Percentiles rank a stretch among this genome's conserved stretches.
Evolutionary conservation across 108 stramenopile species (phyloP).

Genomic region (Poteriospumella lacustris): DNA sequence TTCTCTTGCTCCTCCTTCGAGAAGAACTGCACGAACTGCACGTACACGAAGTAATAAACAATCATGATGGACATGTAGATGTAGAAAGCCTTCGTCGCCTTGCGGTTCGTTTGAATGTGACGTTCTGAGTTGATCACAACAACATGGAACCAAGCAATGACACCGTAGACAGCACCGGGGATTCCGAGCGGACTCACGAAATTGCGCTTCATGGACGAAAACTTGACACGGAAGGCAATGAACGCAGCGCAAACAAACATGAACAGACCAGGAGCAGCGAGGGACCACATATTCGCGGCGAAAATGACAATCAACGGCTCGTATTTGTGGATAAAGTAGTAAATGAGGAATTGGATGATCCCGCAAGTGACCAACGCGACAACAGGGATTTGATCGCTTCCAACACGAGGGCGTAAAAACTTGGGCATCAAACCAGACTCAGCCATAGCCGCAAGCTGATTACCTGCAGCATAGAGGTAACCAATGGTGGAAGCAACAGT

Average conservation of each 20-base stretch:
- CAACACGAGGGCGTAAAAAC: background rate
- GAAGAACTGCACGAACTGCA: too few species aligned
- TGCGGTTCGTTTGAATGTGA: too few species aligned
- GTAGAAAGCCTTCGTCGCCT: too few species aligned
- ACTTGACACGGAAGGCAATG: background rate
- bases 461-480: background rate
- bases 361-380: background rate
- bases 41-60: too few species aligned
- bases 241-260: background rate
- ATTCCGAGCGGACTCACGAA: background rate
- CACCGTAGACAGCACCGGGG: background rate
- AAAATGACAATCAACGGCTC: too few species aligned
- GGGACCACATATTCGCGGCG: background rate
- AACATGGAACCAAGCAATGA: too few species aligned
- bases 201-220: background rate
- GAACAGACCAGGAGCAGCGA: background rate
- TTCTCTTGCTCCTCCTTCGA: too few species aligned
- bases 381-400: background rate
- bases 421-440: background rate
- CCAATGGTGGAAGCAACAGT: background rate
- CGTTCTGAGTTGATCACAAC: too few species aligned
- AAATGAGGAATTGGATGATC: background rate
- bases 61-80: too few species aligned
- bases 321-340: background rate
- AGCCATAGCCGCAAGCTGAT: background rate